Conservation (phyloP, 2,329 filamentous ascomycete species). For the Pestalotiopsis sp. region DNA sequence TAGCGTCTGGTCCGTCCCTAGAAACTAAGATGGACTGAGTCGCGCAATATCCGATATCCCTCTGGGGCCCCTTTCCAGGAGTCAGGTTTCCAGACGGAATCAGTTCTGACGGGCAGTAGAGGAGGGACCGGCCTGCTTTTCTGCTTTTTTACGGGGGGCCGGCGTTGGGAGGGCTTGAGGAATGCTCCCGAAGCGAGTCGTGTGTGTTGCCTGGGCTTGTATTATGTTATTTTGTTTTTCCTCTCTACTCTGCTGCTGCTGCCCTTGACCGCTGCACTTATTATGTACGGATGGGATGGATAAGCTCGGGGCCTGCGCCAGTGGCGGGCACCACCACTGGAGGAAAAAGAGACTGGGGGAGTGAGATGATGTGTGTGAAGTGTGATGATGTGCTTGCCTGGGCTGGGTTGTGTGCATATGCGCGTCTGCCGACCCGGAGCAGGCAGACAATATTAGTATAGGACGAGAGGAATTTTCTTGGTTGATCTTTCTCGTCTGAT, state of each 20-base stretch:
- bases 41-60: conserved; percentile 5
- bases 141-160: neutral
- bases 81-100: conserved; percentile 1
- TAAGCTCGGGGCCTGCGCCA: conserved; percentile 8
- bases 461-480: neutral
- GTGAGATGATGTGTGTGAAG: neutral
- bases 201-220: neutral
- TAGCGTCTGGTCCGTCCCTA: neutral
- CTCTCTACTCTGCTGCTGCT: neutral
- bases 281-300: neutral
- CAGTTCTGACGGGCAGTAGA: neutral
- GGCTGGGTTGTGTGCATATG: conserved; percentile 10
- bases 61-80: conserved; percentile 3
- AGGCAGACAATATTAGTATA: neutral
- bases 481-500: neutral
- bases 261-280: neutral
- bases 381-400: neutral
- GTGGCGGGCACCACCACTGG: conserved; percentile 6
- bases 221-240: neutral
- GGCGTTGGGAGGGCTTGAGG: neutral
- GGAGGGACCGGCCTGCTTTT: neutral
- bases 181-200: conserved; percentile 6
- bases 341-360: neutral
- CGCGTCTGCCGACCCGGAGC: conserved; percentile 9
- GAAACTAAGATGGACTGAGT: conserved; percentile 2